Evolutionary conservation across 371 early-diverging fungal genomes (phyloP), one percentile per base, ranked within the genome.

Genomic region (Smittium culicis): DNA sequence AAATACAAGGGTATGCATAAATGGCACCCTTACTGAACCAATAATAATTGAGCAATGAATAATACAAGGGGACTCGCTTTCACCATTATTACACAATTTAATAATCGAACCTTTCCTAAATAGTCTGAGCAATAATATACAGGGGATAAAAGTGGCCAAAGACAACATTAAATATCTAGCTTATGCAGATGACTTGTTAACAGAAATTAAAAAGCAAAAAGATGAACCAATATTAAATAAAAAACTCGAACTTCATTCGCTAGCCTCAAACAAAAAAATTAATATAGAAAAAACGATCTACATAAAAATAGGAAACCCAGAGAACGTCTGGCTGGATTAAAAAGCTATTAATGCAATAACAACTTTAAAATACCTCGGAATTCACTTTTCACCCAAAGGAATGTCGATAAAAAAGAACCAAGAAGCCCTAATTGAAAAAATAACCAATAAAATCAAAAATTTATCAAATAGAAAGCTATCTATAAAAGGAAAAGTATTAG

Each of bases 151-250:
- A 0, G 61, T 67, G 5, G 35, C 58, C 0, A 62, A 56, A 0
- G 61, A 63, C 24, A 28, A 29, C 1, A 25, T 70, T 20, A 35
- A 34, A 0, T 61, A 63, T 3, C 57, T 64, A 1, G 64, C 58
- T 8, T 70, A 68, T 27, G 68, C 67, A 17, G 71, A 70, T 30
- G 68, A 67, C 31, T n/a, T 70, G 1, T 64, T 64, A 1, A 11
- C 64, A 1, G 68, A n/a, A 30, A 63, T 63, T 33, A 33, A 35
- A 30, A 2, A 27, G 3, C 31, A 33, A 27, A 14, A 63, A 24
- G 63, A 63, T 33, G 31, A n/a, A 33, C 17, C 24, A n/a, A 63
- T 63, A n/a, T 3, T 63, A 5, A 35, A 63, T 24, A 8, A 30
- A 35, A 35, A 2, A 31, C 63, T 63, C 5, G 33, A 32, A n/a